Conservation (phyloP, 1,284 basidiomycete genomes). For the Phellinidium pouzarii region DNA sequence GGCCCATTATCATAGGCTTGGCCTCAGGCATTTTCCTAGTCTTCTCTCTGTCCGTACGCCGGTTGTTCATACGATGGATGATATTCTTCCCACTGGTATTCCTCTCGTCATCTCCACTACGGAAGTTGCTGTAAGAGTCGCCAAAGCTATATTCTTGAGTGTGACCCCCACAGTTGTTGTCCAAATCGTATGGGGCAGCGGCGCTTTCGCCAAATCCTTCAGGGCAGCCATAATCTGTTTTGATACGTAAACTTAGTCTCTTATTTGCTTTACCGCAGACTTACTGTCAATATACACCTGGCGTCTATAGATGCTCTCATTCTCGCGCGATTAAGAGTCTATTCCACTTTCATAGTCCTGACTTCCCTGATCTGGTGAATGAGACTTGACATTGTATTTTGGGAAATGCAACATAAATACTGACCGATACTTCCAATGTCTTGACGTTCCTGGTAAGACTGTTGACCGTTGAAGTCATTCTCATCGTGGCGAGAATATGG, state of each 20-base stretch:
- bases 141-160: neutral
- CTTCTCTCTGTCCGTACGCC: too few species aligned
- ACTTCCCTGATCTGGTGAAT: neutral
- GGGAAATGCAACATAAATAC: too few species aligned
- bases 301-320: neutral
- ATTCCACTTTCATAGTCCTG: neutral
- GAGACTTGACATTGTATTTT: neutral
- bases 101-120: too few species aligned
- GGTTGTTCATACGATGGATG: constrained; percentile 15
- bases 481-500: constrained; percentile 12
- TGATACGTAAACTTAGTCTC: neutral
- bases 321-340: neutral
- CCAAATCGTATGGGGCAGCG: neutral
- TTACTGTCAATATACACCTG: neutral
- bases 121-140: constrained; percentile 7
- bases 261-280: neutral
- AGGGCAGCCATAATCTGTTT: neutral
- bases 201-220: neutral
- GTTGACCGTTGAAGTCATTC: constrained; percentile 8
- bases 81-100: too few species aligned
- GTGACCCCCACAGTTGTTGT: neutral
- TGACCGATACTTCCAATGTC: too few species aligned
- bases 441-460: too few species aligned
- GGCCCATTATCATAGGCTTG: too few species aligned
- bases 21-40: too few species aligned